These are phyloP conservation scores for Schizonepeta tenuifolia DNA, from an alignment of 257 asterid genomes.

Conservation along the genomic window DNA sequence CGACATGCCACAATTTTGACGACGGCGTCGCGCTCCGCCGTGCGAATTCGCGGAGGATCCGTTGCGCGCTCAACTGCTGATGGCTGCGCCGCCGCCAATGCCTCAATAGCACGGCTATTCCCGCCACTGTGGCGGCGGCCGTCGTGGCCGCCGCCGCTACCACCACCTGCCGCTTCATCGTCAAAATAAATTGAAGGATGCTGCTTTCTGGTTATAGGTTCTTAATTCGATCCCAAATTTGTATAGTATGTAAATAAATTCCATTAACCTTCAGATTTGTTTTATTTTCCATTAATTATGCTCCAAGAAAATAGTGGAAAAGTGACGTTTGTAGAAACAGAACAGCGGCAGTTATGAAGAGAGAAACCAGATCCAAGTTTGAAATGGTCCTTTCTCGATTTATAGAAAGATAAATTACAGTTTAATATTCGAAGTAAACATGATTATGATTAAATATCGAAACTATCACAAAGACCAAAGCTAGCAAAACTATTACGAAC, in stretches of 20 bases:
- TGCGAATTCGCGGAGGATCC: constrained; percentile 65
- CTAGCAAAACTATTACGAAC: no score
- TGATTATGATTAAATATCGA: no score
- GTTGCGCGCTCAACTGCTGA: constrained; percentile 55
- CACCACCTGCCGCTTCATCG: constrained; percentile 55
- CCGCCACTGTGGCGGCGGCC: constrained; percentile 48
- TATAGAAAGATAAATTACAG: no score
- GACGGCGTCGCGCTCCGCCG: constrained; percentile 68
- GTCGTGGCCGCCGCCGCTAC: constrained; percentile 48
- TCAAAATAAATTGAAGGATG: no score
- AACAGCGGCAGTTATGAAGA: constrained; percentile 30
- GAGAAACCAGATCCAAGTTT: constrained; percentile 31
- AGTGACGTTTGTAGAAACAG: constrained; percentile 21
- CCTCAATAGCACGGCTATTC: constrained; percentile 42
- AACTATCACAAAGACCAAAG: no score
- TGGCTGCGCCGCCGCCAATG: constrained; percentile 53
- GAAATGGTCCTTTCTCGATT: constrained; percentile 25
- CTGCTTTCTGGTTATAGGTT: no score
- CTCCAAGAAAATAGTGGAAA: constrained; percentile 27
- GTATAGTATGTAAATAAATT: background rate
- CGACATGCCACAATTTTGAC: constrained; percentile 58
- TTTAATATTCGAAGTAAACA: no score
- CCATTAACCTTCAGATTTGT: background rate
- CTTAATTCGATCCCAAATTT: background rate
- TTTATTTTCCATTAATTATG: background rate